phyloP scores from a whole-genome alignment of 225 moss, liverwort and hornwort species.

The Rhytidiadelphus loreus region DNA sequence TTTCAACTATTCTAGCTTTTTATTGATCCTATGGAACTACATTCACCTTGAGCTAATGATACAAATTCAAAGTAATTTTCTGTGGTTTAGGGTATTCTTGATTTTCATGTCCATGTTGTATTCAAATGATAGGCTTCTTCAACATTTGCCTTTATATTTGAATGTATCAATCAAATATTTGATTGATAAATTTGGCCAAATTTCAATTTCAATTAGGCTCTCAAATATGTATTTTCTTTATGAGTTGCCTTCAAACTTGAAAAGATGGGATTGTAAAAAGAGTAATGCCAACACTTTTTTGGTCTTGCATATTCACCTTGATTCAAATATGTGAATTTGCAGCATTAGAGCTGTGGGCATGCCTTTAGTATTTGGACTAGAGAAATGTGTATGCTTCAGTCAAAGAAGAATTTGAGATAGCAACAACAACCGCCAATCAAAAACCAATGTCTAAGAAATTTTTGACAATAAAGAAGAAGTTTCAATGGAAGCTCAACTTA shows the following conservation, averaged over 20 bases:
- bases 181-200: too few species aligned
- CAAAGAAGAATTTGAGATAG: not conserved
- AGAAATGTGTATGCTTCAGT: rapidly evolving
- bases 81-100: rapidly evolving
- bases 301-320: rapidly evolving
- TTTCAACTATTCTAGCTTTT: not conserved
- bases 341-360: rapidly evolving
- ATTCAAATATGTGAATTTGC: rapidly evolving
- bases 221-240: rapidly evolving
- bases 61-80: not conserved
- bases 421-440: rapidly evolving
- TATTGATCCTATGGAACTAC: rapidly evolving
- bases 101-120: not conserved
- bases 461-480: not conserved
- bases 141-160: not conserved
- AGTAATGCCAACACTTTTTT: not conserved
- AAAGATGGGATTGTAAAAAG: not conserved
- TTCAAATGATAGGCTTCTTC: not conserved
- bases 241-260: not conserved
- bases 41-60: not conserved
- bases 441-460: rapidly evolving
- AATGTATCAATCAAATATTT: not conserved
- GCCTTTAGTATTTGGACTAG: too few species aligned
- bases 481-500: rapidly evolving
- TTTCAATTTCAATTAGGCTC: not conserved